These are phyloP conservation scores for Excoecaria agallocha DNA, from an alignment of 345 rosid species.

Conservation along the genomic window DNA sequence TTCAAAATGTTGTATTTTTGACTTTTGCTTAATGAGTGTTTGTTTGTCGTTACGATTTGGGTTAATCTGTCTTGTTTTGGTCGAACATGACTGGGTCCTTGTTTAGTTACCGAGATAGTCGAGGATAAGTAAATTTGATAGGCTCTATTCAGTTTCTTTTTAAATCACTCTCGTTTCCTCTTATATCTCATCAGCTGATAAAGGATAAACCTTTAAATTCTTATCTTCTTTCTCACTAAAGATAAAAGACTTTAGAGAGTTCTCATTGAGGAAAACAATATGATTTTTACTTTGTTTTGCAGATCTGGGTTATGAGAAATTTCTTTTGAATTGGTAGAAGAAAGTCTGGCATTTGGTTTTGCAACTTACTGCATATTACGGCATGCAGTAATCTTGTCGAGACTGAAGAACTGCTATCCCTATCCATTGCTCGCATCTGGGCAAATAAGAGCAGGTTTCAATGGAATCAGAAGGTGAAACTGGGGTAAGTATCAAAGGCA, in stretches of 20 bases:
- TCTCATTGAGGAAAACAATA: neutral
- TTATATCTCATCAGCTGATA: neutral
- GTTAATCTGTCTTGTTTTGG: slow-evolving; percentile 2
- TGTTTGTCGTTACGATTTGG: neutral
- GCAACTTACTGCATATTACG: neutral
- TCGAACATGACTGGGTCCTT: neutral
- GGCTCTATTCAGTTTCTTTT: slow-evolving; percentile 2
- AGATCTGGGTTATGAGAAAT: slow-evolving; percentile 21
- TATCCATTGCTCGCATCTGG: slow-evolving; percentile 21
- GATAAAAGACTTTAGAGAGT: neutral
- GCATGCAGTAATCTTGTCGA: slow-evolving; percentile 33
- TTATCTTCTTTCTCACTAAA: neutral
- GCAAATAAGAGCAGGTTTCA: slow-evolving; percentile 15
- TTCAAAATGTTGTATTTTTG: neutral
- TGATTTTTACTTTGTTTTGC: slow-evolving; percentile 21
- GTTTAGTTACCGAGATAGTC: neutral
- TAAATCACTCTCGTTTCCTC: neutral
- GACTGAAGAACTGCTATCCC: slow-evolving; percentile 10
- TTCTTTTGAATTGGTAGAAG: neutral
- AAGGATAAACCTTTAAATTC: neutral
- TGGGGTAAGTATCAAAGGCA: slow-evolving; percentile 42
- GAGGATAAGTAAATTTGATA: neutral
- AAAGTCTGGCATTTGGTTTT: neutral
- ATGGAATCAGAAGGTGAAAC: slow-evolving; percentile 81
- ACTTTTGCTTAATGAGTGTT: neutral